These are phyloP conservation scores for Colletotrichum sp. DNA, from an alignment of 2,329 filamentous ascomycete genomes.

Conservation along the genomic window DNA sequence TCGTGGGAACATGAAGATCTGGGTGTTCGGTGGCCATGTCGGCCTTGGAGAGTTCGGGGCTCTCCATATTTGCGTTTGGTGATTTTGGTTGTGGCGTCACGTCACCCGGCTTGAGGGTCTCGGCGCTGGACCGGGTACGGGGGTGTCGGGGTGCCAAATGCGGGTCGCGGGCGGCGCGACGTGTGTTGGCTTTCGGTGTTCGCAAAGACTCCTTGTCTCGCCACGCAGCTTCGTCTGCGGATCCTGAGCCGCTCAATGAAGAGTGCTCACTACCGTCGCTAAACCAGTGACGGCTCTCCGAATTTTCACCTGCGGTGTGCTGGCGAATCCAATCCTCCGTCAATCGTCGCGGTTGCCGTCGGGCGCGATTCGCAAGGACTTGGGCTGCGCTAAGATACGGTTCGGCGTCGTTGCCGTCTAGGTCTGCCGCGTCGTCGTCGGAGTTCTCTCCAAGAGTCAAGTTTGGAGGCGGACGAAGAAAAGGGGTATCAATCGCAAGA, in stretches of 20 bases:
- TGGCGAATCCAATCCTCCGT: slow-evolving; percentile 88
- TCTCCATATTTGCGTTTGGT: slow-evolving; percentile 12
- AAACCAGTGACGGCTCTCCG: slow-evolving; percentile 45
- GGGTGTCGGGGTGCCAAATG: slow-evolving; percentile 39
- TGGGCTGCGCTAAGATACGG: slow-evolving; percentile 54
- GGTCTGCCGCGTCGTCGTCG: not conserved
- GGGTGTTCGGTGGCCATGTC: slow-evolving; percentile 6
- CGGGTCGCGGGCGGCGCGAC: slow-evolving; percentile 17
- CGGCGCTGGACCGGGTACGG: slow-evolving; percentile 57
- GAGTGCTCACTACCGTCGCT: slow-evolving; percentile 67
- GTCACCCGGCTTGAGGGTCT: slow-evolving; percentile 53
- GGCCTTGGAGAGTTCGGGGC: slow-evolving; percentile 11
- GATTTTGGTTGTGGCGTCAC: not conserved
- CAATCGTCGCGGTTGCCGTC: slow-evolving; percentile 65
- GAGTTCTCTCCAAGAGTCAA: slow-evolving; percentile 35
- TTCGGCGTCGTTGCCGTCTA: slow-evolving; percentile 32
- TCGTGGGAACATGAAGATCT: slow-evolving; percentile 23
- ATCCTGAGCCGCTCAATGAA: slow-evolving; percentile 72
- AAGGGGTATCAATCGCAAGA: slow-evolving; percentile 66
- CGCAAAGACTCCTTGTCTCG: slow-evolving; percentile 51
- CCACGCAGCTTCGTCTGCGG: slow-evolving; percentile 50
- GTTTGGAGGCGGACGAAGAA: slow-evolving; percentile 61
- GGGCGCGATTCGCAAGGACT: slow-evolving; percentile 67
- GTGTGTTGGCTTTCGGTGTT: slow-evolving; percentile 50
- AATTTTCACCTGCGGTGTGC: slow-evolving; percentile 71